Evolutionary conservation across 2,329 filamentous ascomycete genomes (phyloP), one percentile per base, ranked within the genome.

Genomic region (Neodidymelliopsis sp.): DNA sequence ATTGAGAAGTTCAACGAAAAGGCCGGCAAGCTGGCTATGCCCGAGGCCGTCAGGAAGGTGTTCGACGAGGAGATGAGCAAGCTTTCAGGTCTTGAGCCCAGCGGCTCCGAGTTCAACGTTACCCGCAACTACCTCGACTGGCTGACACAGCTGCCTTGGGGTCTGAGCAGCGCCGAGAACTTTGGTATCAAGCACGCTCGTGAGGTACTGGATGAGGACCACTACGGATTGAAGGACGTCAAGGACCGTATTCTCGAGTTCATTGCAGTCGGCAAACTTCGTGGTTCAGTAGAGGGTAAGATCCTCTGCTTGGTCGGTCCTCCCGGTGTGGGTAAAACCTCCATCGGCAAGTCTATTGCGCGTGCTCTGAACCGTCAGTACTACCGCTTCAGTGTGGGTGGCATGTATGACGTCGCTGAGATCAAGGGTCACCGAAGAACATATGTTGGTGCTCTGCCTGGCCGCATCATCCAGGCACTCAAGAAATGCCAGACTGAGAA

Each of bases 401-500:
- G 94, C 62, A 81, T 99, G 59, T 96, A 93, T 4, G 94, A 99
- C 74, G 95, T 99, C 56, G 94, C 94, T 13, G 94, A 99, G 73
- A 97, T 99, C 80, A 99, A 99, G 79, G 94, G 94, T 39, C 94
- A 99, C 72, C 84, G 94, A 65, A 84, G 94, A 63, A 99, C 94
- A 2, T 99, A 99, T 63, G 94, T 99, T 42, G 94, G 95, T 55
- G 94, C 94, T 19, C 79, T 99, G 25, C 94, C 94, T 4, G 95
- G 94, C 39, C 89, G 95, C 50, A 96, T 99, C 69, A 97, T 99
- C 54, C 95, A 99, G 74, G 94, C 94, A 1, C 78, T 99, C 66
- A 99, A 99, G 81, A 99, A 99, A 75, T 97, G 93, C 71, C 92
- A 97, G 77, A 99, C 94, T 0, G 95, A 99, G 75, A 99, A 99